phyloP scores from a whole-genome alignment of 225 moss, liverwort and hornwort species.

The Sphagnum tenellum region DNA sequence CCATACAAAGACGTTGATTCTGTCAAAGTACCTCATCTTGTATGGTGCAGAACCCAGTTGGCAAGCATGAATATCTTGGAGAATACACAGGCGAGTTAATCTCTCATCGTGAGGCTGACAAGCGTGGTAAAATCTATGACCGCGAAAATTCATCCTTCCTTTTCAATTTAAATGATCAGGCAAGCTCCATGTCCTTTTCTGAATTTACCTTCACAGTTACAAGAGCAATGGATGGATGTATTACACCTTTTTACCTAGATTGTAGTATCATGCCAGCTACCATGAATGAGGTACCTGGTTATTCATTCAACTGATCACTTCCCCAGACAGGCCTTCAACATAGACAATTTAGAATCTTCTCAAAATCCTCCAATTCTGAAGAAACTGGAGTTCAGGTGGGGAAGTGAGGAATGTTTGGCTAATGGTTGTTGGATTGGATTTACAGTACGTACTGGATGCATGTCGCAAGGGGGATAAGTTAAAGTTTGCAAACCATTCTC shows the following conservation, averaged over 20 bases:
- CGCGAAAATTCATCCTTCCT: constrained; percentile 90
- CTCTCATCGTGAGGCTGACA: constrained; percentile 95
- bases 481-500: constrained; percentile 97
- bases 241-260: background rate
- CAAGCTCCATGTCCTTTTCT: constrained; percentile 10
- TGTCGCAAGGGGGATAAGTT: constrained; percentile 97
- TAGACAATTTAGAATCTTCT: too few relatives aligned
- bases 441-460: constrained; percentile 92
- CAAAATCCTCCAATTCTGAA: too few relatives aligned
- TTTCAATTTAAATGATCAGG: constrained; percentile 98
- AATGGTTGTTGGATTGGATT: background rate
- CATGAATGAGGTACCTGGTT: too few relatives aligned
- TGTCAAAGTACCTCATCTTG: background rate
- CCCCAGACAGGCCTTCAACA: too few relatives aligned
- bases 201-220: background rate
- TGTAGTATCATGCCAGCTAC: too few relatives aligned
- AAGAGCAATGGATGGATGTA: background rate
- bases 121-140: constrained; percentile 93
- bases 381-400: too few relatives aligned
- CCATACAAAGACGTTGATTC: too few relatives aligned
- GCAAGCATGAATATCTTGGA: constrained; percentile 91
- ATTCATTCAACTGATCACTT: too few relatives aligned
- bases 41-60: constrained; percentile 63
- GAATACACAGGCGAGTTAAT: constrained; percentile 97
- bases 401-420: too few relatives aligned